Evolutionary conservation across 129 eudicot species (phyloP).

Genomic region (Glebionis coronaria): DNA sequence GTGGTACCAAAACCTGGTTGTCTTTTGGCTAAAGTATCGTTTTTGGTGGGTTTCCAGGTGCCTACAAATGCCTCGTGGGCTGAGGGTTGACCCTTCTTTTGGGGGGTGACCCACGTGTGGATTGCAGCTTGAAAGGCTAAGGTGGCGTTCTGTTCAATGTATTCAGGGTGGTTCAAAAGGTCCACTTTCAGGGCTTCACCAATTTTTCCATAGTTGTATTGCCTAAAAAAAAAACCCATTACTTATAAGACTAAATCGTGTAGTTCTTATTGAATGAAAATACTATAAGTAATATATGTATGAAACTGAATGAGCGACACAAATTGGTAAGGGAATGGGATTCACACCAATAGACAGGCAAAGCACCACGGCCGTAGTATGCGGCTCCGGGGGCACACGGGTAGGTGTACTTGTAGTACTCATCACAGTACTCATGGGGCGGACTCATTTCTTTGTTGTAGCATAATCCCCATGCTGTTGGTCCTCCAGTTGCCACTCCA

Average conservation of each 20-base stretch:
- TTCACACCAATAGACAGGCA: constrained; percentile 82
- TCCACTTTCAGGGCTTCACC: constrained; percentile 83
- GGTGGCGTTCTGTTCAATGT: constrained; percentile 92
- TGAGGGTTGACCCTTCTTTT: constrained; percentile 75
- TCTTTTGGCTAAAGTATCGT: constrained; percentile 81
- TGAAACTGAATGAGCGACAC: neutral
- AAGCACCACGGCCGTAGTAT: constrained; percentile 93
- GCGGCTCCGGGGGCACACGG: constrained; percentile 92
- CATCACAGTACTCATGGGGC: constrained; percentile 82
- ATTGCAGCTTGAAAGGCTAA: constrained; percentile 93
- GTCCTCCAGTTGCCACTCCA: constrained; percentile 98
- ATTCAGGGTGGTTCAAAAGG: constrained; percentile 85
- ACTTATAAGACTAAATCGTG: neutral
- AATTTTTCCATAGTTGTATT: constrained; percentile 74
- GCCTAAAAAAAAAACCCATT: constrained; percentile 40
- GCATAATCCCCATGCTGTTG: constrained; percentile 94
- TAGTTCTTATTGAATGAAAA: neutral
- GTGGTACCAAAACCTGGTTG: constrained; percentile 82
- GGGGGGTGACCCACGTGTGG: constrained; percentile 80
- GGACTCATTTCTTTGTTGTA: constrained; percentile 96
- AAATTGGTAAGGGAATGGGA: neutral
- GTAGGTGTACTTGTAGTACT: constrained; percentile 62
- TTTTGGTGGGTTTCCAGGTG: constrained; percentile 88
- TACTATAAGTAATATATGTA: neutral
- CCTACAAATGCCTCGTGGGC: constrained; percentile 90